A percentile compares a stretch with the other conserved stretches of the same genome.
phyloP scores from a whole-genome alignment of 2,329 filamentous ascomycete genomes.

The Talaromyces funiculosus region DNA sequence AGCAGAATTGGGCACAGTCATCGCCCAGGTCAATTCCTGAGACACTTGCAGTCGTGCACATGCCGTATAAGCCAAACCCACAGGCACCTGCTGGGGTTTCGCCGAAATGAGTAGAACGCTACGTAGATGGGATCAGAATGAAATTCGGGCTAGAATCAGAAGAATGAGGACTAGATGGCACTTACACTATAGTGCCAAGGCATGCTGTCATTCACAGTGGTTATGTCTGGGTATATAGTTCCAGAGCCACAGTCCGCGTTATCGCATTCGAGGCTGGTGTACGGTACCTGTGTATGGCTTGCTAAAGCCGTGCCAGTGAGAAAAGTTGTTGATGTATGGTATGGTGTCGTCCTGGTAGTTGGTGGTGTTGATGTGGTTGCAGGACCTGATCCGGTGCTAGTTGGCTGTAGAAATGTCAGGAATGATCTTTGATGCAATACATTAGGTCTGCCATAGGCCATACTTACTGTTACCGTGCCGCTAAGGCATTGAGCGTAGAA shows the following conservation, averaged over 20 bases:
- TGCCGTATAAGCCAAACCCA: constrained; percentile 7
- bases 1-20: constrained; percentile 3
- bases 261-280: constrained; percentile 5
- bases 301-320: constrained; percentile 1
- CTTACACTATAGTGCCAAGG: constrained; percentile 7
- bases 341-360: constrained; percentile 1
- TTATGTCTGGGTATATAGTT: constrained; percentile 4
- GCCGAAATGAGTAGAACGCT: constrained; percentile 9
- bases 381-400: background rate
- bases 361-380: background rate
- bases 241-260: constrained; percentile 5
- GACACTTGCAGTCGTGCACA: constrained; percentile 6
- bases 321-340: constrained; percentile 3
- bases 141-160: background rate
- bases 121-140: background rate
- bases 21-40: constrained; percentile 7
- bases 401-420: background rate
- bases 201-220: constrained; percentile 4
- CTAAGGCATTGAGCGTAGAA: constrained; percentile 6
- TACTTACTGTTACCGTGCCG: constrained; percentile 2
- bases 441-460: background rate
- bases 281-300: constrained; percentile 2
- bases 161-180: background rate
- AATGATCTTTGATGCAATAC: background rate
- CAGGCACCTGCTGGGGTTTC: constrained; percentile 10